A percentile compares a stretch with the other conserved stretches of the same genome.
phyloP scores from a whole-genome alignment of 441 rosid species.

The Bocquillonia castaneifolia region DNA sequence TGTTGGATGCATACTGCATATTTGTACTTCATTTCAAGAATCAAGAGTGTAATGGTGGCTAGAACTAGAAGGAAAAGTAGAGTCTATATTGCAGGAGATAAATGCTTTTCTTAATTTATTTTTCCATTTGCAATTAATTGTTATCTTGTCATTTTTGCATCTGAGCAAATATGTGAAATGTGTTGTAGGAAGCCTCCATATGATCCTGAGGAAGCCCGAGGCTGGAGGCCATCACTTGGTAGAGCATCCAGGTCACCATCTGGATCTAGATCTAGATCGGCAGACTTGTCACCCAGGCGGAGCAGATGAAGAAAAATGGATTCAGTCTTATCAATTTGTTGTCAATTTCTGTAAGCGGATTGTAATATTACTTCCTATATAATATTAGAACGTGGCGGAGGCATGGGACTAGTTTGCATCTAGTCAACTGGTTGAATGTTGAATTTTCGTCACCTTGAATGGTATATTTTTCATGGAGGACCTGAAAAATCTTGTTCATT shows the following conservation, averaged over 20 bases:
- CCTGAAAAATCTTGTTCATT: not conserved
- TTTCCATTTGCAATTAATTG: not conserved
- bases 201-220: constrained; percentile 45
- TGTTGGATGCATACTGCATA: not conserved
- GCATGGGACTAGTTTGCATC: not conserved
- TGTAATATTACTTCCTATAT: not conserved
- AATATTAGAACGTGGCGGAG: not conserved
- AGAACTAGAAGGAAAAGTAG: too few species aligned
- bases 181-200: constrained; percentile 45
- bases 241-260: constrained; percentile 68
- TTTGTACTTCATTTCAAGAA: not conserved
- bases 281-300: constrained; percentile 49
- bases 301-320: constrained; percentile 15
- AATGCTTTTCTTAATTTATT: not conserved
- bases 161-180: not conserved
- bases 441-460: not conserved
- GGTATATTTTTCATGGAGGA: not conserved
- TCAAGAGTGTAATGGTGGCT: not conserved
- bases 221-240: constrained; percentile 43
- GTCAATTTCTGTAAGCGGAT: not conserved
- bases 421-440: not conserved
- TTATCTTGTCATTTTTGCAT: not conserved
- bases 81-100: too few species aligned
- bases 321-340: not conserved
- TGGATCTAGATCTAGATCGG: constrained; percentile 78